phyloP scores from a whole-genome alignment of 805 yeast species.

The Kuraishia cidri region DNA sequence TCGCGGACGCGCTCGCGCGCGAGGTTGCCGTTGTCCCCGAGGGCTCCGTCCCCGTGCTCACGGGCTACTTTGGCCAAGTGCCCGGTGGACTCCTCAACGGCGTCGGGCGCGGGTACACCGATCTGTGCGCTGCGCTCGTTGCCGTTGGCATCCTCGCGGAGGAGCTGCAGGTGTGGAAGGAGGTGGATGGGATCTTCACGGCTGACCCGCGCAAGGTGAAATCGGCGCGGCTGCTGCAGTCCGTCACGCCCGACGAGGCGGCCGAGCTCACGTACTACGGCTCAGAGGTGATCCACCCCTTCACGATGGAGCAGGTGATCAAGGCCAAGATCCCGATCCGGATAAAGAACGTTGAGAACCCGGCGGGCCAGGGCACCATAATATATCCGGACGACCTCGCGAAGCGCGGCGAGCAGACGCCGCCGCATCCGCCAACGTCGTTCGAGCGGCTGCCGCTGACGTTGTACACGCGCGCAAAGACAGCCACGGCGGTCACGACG shows the following conservation, averaged over 20 bases:
- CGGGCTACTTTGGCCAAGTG: slow-evolving; percentile 93
- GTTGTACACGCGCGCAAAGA: slow-evolving; percentile 37
- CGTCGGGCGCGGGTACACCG: slow-evolving; percentile 97
- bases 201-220: slow-evolving; percentile 97
- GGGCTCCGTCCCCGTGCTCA: slow-evolving; percentile 72
- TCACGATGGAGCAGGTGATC: slow-evolving; percentile 98
- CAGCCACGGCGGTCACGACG: slow-evolving; percentile 94
- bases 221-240: slow-evolving; percentile 71
- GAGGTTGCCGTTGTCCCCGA: slow-evolving; percentile 27
- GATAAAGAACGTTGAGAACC: slow-evolving; percentile 93
- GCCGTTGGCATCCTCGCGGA: slow-evolving; percentile 92
- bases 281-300: slow-evolving; percentile 96
- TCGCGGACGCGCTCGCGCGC: slow-evolving; percentile 43
- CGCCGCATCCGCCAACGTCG: slow-evolving; percentile 90
- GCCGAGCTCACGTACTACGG: slow-evolving; percentile 97
- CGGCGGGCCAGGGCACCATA: slow-evolving; percentile 86
- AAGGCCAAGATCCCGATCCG: slow-evolving; percentile 93
- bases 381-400: slow-evolving; percentile 89
- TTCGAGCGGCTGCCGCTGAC: slow-evolving; percentile 36
- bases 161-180: slow-evolving; percentile 97
- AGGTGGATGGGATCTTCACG: slow-evolving; percentile 97
- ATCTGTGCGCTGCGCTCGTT: slow-evolving; percentile 91
- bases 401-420: slow-evolving; percentile 80
- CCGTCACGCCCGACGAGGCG: slow-evolving; percentile 98
- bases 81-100: slow-evolving; percentile 92